A percentile compares a stretch with the other conserved stretches of the same genome.
Conservation (phyloP, 1,284 basidiomycete genomes). For the Anthracocystis panici-leucophaei region DNA sequence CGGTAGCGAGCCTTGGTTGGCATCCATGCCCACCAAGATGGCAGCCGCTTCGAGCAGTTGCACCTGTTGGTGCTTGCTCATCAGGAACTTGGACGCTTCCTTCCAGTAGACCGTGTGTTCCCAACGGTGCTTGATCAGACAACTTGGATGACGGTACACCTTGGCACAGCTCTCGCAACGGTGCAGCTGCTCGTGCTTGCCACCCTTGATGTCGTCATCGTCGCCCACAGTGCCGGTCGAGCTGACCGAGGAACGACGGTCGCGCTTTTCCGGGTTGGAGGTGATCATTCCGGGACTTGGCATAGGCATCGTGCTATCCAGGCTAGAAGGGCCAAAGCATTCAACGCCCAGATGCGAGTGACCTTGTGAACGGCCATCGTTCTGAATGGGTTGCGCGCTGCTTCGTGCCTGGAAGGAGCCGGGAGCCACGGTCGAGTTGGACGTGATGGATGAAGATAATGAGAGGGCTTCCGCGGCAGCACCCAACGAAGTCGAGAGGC, state of each 20-base stretch:
- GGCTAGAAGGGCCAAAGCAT: slow-evolving; percentile 58
- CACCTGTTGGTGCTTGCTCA: slow-evolving; percentile 98
- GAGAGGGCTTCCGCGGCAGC: slow-evolving; percentile 65
- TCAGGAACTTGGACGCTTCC: slow-evolving; percentile 90
- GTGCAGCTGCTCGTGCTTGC: slow-evolving; percentile 74
- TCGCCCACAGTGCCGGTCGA: slow-evolving; percentile 72
- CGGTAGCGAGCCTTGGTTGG: slow-evolving; percentile 80
- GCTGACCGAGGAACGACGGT: slow-evolving; percentile 67
- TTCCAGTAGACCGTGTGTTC: slow-evolving; percentile 98
- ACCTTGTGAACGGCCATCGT: slow-evolving; percentile 46
- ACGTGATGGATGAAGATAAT: slow-evolving; percentile 49
- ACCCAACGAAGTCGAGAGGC: slow-evolving; percentile 64
- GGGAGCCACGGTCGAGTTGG: slow-evolving; percentile 49
- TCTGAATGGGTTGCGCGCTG: slow-evolving; percentile 39
- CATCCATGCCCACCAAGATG: slow-evolving; percentile 78
- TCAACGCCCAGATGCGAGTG: slow-evolving; percentile 63
- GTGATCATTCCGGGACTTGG: slow-evolving; percentile 46
- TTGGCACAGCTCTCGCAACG: slow-evolving; percentile 82
- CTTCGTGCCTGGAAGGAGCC: slow-evolving; percentile 42
- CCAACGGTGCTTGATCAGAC: slow-evolving; percentile 96
- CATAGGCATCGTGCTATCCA: slow-evolving; percentile 52
- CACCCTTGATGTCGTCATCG: slow-evolving; percentile 73
- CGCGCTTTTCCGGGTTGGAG: slow-evolving; percentile 51
- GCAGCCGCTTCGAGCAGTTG: slow-evolving; percentile 97
- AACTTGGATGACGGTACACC: slow-evolving; percentile 93